Evolutionary conservation across 1,139 yeast genomes (phyloP), one percentile per base, ranked within the genome.

Genomic region (Candida sp.): DNA sequence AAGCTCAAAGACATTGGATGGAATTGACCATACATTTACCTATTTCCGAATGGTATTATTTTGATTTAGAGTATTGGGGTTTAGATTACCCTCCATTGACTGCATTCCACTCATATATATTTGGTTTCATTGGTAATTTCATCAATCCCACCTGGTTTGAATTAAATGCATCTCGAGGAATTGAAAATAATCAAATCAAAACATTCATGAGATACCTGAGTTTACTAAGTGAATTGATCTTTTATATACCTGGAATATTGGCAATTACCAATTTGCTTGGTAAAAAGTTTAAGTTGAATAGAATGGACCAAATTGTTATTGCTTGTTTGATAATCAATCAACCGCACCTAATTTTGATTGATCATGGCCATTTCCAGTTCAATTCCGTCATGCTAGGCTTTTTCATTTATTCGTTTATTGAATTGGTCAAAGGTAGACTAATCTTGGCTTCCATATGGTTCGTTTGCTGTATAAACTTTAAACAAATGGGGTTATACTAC

Each of bases 1-100:
- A 95, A 63, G 98, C 99, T 0, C 99, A 95, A 62, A 76, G 99
- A 51, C 99, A 93, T 61, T 93, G 99, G 99, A 78, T 93, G 81
- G 99, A 95, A 61, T 71, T 93, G 45, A 91, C 99, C 0, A 81
- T 75, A 36, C 80, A 83, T 52, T 61, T 91, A 43, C 96, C 97
- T 0, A 64, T 88, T 2, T 64, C 70, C 1, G 57, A 85, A 49
- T 95, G 99, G 99, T 93, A 93, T 60, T 87, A 77, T 66, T 89
- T 82, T 61, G 97, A 93, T 59, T 71, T 89, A 40, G 82, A 83
- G 53, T 90, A 93, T 68, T 93, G 99, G 99, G 97, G 98, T 1
- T 73, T 95, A 39, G 99, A 95, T 63, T 95, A 93, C 61, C 99
- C 99, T 1, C 99, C 99, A 5, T 70, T 95, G 50, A 93, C 99